These are phyloP conservation scores for Cajanus cajan DNA, from an alignment of 306 rosid genomes.

Conservation along the genomic window DNA sequence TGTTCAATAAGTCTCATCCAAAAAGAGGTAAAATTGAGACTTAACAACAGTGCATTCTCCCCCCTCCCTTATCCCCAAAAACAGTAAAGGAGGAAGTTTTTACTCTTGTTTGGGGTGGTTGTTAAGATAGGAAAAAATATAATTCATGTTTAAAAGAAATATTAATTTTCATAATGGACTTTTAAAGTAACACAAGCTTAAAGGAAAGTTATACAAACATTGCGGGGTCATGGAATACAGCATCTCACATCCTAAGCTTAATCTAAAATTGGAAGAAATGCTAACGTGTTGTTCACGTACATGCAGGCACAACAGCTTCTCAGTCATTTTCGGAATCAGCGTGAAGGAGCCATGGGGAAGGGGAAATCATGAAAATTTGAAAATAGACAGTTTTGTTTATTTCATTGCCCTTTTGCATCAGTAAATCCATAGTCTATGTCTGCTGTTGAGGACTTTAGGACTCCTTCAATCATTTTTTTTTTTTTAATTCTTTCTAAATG, in stretches of 20 bases:
- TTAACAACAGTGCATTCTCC: neutral
- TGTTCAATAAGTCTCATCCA: no score
- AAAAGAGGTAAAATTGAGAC: no score
- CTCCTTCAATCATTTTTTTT: conserved; percentile 38
- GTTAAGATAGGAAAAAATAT: conserved; percentile 11
- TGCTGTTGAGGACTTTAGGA: conserved; percentile 17
- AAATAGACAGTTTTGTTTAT: conserved; percentile 38
- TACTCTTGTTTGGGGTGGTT: neutral
- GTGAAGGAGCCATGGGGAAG: conserved; percentile 75
- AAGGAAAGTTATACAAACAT: neutral
- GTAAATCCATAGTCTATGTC: conserved; percentile 15
- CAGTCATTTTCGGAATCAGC: conserved; percentile 87
- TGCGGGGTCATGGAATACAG: neutral
- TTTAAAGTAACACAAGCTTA: neutral
- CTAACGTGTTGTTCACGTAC: conserved; percentile 22
- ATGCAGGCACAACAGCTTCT: conserved; percentile 95
- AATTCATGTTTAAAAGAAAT: neutral
- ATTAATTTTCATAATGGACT: neutral
- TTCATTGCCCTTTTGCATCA: conserved; percentile 16
- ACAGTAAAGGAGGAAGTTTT: neutral
- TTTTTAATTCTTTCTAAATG: conserved; percentile 26
- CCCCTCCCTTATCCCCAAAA: neutral
- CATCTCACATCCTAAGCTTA: neutral
- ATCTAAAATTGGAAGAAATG: conserved; percentile 10
- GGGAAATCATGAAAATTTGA: conserved; percentile 59